Conservation (phyloP, 164 flowering plant genomes). For the Hamamelis virginiana region DNA sequence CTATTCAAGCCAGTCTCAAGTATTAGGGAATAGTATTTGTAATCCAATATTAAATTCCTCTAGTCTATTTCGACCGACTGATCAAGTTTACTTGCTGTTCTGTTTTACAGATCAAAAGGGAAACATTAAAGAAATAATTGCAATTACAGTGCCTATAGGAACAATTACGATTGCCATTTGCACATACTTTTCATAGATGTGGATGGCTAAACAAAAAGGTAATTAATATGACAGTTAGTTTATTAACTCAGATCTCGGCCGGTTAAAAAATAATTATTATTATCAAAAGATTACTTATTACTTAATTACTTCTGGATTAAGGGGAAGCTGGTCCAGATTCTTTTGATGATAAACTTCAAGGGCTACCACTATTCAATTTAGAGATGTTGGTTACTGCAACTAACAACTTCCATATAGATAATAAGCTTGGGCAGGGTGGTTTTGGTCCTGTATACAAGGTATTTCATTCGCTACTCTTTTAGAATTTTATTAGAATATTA, state of each 20-base stretch:
- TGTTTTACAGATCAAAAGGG: slow-evolving; percentile 7
- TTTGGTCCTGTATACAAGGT: slow-evolving; percentile 40
- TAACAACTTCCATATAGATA: slow-evolving; percentile 17
- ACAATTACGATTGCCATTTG: neutral
- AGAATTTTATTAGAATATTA: no score
- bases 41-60: no score
- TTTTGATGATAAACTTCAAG: slow-evolving; percentile 18
- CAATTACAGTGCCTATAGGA: slow-evolving; percentile 7
- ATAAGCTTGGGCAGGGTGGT: slow-evolving; percentile 35
- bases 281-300: neutral
- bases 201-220: slow-evolving; percentile 18
- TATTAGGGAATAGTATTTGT: neutral
- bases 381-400: slow-evolving; percentile 29
- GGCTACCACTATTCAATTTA: slow-evolving; percentile 23
- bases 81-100: neutral
- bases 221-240: neutral
- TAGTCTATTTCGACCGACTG: no score
- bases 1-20: no score
- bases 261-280: neutral
- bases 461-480: neutral
- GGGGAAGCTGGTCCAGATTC: neutral
- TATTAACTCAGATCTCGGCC: neutral
- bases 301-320: neutral
- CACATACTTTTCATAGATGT: slow-evolving; percentile 7
- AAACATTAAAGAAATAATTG: neutral